These are phyloP conservation scores for Boletus rufocinnamomeus DNA, from an alignment of 768 basidiomycete species.

Conservation along the genomic window DNA sequence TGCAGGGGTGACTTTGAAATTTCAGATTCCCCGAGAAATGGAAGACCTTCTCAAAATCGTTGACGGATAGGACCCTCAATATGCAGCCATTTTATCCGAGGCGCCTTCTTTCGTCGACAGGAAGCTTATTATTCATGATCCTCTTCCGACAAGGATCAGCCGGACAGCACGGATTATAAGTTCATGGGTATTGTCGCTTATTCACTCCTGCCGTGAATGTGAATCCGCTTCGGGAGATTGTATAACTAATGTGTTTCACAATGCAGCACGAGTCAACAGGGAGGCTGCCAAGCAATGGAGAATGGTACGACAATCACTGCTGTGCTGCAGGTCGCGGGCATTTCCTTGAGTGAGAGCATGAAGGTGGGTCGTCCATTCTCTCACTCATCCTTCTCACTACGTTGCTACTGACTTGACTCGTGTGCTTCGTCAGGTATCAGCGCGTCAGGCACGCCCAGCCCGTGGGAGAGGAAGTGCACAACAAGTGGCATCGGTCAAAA, in stretches of 20 bases:
- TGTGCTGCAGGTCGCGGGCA: neutral
- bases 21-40: slow-evolving; percentile 19
- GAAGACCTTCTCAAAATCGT: slow-evolving; percentile 23
- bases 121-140: slow-evolving; percentile 40
- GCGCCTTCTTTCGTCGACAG: slow-evolving; percentile 38
- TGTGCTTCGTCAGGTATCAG: neutral
- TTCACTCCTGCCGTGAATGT: slow-evolving; percentile 21
- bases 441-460: neutral
- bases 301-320: slow-evolving; percentile 28
- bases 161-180: slow-evolving; percentile 18
- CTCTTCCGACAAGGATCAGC: slow-evolving; percentile 34
- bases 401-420: neutral
- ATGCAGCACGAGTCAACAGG: neutral
- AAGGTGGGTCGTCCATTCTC: neutral
- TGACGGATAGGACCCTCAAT: slow-evolving; percentile 21
- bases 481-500: neutral
- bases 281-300: slow-evolving; percentile 36
- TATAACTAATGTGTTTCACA: neutral
- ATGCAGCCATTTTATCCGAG: slow-evolving; percentile 20
- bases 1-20: slow-evolving; percentile 22
- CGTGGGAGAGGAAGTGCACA: neutral
- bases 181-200: slow-evolving; percentile 23
- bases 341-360: neutral
- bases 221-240: neutral
- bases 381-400: neutral